Conservation (phyloP, 2,329 filamentous ascomycete species). For the Epichloe gansuensis region DNA sequence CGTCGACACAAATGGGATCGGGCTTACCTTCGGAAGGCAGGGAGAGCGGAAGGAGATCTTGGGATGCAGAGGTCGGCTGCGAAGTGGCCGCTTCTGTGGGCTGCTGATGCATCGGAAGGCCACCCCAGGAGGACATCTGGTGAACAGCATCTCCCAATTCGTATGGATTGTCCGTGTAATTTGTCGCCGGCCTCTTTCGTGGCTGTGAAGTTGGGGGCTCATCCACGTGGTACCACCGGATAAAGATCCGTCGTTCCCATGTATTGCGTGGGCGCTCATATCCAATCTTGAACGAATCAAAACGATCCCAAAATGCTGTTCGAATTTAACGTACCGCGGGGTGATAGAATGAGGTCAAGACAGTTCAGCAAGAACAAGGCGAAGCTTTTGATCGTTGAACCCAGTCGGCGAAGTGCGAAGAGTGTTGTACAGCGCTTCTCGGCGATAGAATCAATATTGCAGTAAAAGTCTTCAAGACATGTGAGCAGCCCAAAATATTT, state of each 20-base stretch:
- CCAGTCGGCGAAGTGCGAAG: not conserved
- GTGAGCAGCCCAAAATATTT: not conserved
- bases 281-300: not conserved
- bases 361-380: not conserved
- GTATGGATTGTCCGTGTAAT: conserved; percentile 8
- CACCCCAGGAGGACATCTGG: conserved; percentile 8
- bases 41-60: conserved; percentile 4
- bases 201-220: conserved; percentile 8
- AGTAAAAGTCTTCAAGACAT: not conserved
- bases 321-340: not conserved
- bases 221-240: conserved; percentile 7
- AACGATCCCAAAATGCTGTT: not conserved
- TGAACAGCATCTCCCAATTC: conserved; percentile 5
- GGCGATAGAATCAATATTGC: not conserved
- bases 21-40: conserved; percentile 5
- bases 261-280: conserved; percentile 5
- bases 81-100: not conserved
- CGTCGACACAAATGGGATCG: not conserved
- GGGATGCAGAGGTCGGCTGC: conserved; percentile 9
- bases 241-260: conserved; percentile 7
- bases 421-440: not conserved
- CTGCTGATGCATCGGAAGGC: not conserved
- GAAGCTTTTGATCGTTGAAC: not conserved
- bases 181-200: conserved; percentile 7
- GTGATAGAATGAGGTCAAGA: not conserved